A percentile compares a stretch with the other conserved stretches of the same genome.
phyloP scores from a whole-genome alignment of 2,329 filamentous ascomycete genomes.

The Botrytis tulipae region DNA sequence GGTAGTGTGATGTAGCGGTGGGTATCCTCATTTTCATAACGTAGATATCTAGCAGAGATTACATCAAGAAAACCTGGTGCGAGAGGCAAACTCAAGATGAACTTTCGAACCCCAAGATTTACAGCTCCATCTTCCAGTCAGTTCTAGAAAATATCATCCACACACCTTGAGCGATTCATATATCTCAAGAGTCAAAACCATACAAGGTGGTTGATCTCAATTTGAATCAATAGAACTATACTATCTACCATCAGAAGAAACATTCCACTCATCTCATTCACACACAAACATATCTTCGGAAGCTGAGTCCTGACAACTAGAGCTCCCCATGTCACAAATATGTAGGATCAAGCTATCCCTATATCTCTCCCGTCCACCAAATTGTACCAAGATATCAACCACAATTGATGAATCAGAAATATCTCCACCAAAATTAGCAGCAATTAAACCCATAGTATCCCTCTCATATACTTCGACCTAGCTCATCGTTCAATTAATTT shows the following conservation, averaged over 20 bases:
- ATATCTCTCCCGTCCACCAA: background rate
- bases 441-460: background rate
- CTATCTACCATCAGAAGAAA: background rate
- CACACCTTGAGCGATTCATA: background rate
- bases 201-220: background rate
- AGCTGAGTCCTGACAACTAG: background rate
- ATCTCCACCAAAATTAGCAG: background rate
- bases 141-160: background rate
- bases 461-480: background rate
- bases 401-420: background rate
- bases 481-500: background rate
- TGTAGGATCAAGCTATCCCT: background rate
- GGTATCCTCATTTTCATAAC: background rate
- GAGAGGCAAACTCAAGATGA: background rate
- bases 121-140: background rate
- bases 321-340: background rate
- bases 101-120: accelerated
- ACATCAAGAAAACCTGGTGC: background rate
- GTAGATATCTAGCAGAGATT: background rate
- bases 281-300: background rate
- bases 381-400: background rate
- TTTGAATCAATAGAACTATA: background rate
- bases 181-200: background rate
- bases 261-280: background rate
- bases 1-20: background rate